Base-by-base conservation (phyloP, 1,284 basidiomycete species). In the Butyriboletus appendiculatus region DNA sequence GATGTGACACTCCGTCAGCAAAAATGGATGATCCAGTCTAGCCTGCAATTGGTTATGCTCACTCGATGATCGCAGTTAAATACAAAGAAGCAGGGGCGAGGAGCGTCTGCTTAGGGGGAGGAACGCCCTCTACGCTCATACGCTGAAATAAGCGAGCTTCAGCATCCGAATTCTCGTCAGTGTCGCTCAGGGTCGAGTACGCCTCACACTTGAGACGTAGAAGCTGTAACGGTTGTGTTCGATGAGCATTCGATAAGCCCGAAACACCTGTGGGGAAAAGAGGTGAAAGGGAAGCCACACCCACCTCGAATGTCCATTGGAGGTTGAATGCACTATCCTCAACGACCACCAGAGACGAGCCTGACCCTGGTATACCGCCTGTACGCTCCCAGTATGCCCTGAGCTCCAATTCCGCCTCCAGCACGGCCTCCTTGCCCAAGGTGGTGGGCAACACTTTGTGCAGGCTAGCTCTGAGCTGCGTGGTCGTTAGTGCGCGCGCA, bases 41-140 rank as follows among this genome's bases (percentile, higher is more conserved):
- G 50, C 52, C 52, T 49, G 49, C 45, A 42, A 59, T 49, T 42
- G 59, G 53, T 39, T 46, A 55, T 30, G 84, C 92, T 75, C 69
- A 94, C 94, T 96, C 94, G 40, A 96, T 76, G 58, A 96, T 90
- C n/a, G 93, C 93, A 12, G 94, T 95, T 51, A 95, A 77, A 78
- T 95, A 96, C 43, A 96, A 70, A 16, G 90, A 88, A 24, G 93
- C 90, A 4, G 92, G 91, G 14, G 88, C 84, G n/a, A 95, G 72
- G n/a, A 87, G 73, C 3, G 77, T 66, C 32, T 79, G 62, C 49
- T 78, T 81, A 15, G 86, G 86, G 18, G 81, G 75, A 43, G 73
- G 61, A 7, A 73, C 64, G 16, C 78, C 77, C 42, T 69, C 76
- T 55, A 59, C 65, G 22, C 63, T 70, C 77, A 90, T 83, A 48